A percentile compares a stretch with the other conserved stretches of the same genome.
phyloP scores from a whole-genome alignment of 1,139 yeast species.

The Candida sp. region DNA sequence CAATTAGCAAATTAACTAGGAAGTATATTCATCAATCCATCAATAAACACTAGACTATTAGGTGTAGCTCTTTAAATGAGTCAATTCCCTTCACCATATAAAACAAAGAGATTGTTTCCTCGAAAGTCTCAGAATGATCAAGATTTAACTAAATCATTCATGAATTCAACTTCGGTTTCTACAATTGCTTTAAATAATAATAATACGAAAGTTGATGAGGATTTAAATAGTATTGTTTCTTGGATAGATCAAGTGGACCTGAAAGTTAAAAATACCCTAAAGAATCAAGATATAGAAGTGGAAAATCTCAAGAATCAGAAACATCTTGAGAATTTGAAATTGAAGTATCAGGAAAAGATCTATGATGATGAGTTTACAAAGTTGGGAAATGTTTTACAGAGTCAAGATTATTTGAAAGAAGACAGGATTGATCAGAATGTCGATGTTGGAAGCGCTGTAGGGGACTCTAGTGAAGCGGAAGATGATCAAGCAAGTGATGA shows the following conservation, averaged over 20 bases:
- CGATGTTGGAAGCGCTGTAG: not conserved
- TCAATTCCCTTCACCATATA: slow-evolving; percentile 15
- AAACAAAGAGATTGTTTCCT: slow-evolving; percentile 7
- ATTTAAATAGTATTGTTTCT: slow-evolving; percentile 25
- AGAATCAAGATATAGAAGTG: slow-evolving; percentile 36
- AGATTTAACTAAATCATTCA: not conserved
- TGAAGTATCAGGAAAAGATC: slow-evolving; percentile 22
- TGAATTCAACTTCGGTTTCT: not conserved
- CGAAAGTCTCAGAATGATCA: slow-evolving; percentile 1
- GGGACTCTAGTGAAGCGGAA: not conserved
- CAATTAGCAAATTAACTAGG: no score
- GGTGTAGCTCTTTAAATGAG: not conserved
- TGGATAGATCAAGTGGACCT: slow-evolving; percentile 51
- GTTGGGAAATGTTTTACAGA: slow-evolving; percentile 24
- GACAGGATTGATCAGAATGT: slow-evolving; percentile 10
- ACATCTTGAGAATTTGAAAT: slow-evolving; percentile 23
- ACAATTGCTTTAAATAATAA: slow-evolving; percentile 1
- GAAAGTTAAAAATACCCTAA: slow-evolving; percentile 38
- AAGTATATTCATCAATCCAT: no score
- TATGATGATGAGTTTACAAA: slow-evolving; percentile 41
- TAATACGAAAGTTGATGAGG: slow-evolving; percentile 18
- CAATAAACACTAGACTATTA: no score
- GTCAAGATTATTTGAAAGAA: slow-evolving; percentile 18
- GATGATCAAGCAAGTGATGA: slow-evolving; percentile 3
- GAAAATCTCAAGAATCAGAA: slow-evolving; percentile 24